Evolutionary conservation across 805 yeast species (phyloP).

Genomic region (Brettanomyces sp.): DNA sequence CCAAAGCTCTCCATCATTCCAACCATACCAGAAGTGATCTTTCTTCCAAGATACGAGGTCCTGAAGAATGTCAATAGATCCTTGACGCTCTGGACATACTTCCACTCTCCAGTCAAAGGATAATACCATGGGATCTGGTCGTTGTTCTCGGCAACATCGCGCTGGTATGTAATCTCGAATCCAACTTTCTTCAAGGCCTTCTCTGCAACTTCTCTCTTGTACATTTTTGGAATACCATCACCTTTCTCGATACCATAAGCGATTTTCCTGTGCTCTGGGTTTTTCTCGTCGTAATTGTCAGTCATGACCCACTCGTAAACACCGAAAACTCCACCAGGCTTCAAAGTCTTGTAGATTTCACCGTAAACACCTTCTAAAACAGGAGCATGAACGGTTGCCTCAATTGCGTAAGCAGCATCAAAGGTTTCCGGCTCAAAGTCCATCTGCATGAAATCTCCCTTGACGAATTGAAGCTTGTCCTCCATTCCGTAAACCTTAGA

Average conservation of each 20-base stretch:
- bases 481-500: constrained; percentile 57
- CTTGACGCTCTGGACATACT: constrained; percentile 65
- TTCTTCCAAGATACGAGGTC: constrained; percentile 82
- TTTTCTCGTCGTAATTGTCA: constrained; percentile 77
- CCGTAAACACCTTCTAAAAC: constrained; percentile 90
- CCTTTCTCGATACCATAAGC: constrained; percentile 97
- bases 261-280: constrained; percentile 84
- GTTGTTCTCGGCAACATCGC: constrained; percentile 73
- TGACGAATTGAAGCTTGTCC: constrained; percentile 73
- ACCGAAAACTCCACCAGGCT: constrained; percentile 97
- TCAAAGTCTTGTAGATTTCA: constrained; percentile 88
- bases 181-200: constrained; percentile 82
- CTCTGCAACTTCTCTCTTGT: constrained; percentile 73
- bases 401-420: constrained; percentile 96
- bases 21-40: constrained; percentile 70
- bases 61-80: constrained; percentile 82
- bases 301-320: constrained; percentile 99
- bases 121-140: constrained; percentile 96
- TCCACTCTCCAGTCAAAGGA: constrained; percentile 92
- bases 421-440: constrained; percentile 84
- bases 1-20: constrained; percentile 78
- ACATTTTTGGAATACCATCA: constrained; percentile 99
- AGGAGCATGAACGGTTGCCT: constrained; percentile 98
- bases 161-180: constrained; percentile 64
- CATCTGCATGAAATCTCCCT: constrained; percentile 99